A percentile compares a stretch with the other conserved stretches of the same genome.
Evolutionary conservation across 345 rosid genomes (phyloP).

Genomic region (Brassica napus): Da-Ae NC_063444.1:4124501-4125000

Average conservation of each 20-base stretch:
- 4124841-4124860: neutral
- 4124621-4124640: neutral
- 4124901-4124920: neutral
- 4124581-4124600: neutral
- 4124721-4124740: neutral
- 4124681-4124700: neutral
- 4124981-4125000: neutral
- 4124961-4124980: neutral
- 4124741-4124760: neutral
- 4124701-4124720: neutral
- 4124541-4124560: neutral
- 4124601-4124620: neutral
- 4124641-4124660: neutral
- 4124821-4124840: neutral
- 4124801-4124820: neutral
- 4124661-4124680: neutral
- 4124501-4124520: slow-evolving; percentile 16
- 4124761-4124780: neutral
- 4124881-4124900: neutral
- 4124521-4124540: neutral
- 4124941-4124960: neutral
- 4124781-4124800: neutral
- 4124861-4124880: neutral
- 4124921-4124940: neutral
- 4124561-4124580: neutral